Base-by-base conservation (phyloP, 2,329 filamentous ascomycete genomes). In the Penicillium sp. region DNA sequence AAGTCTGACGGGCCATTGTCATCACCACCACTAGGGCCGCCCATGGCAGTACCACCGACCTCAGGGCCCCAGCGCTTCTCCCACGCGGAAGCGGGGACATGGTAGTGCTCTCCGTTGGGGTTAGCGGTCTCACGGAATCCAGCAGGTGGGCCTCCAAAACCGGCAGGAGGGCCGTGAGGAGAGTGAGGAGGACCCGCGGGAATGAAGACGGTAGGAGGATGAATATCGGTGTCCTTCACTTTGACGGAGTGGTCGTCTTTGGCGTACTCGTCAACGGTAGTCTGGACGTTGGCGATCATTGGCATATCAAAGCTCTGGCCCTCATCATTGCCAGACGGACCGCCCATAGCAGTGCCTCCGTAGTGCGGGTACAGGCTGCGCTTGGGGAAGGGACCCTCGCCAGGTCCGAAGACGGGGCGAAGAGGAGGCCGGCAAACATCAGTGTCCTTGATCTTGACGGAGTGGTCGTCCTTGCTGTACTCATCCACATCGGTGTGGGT, bases 291-390 rank as follows among this genome's bases (percentile, higher is more conserved):
- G 38, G 51, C 68, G 26, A 59, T 68, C 15, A 69, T 63, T 7
- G 69, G 66, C 64, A 71, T 64, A 35, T 70, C 59, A 37, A 71
- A 69, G 47, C 12, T 54, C 53, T 71, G 67, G 3, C 68, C 69
- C 38, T 67, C 69, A 42, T 71, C 69, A 10, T 68, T 45, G n/a
- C 68, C 68, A 22, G 69, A 70, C 1, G 68, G 69, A 17, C 68
- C 66, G 38, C 68, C 68, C 2, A 61, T 58, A 1, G 55, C 68
- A 37, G 66, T 70, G 15, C 68, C 66, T n/a, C 65, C 65, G n/a
- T 58, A 35, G 37, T 60, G 65, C 12, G 24, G 50, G 42, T 22
- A 22, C 8, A 61, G 65, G 19, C n/a, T 28, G 17, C 38, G 35
- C 67, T 69, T 69, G 38, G 19, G 33, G 35, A 68, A 68, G 1